phyloP scores from a whole-genome alignment of 768 basidiomycete genomes.

The Naganishia vaughanmartiniae region DNA sequence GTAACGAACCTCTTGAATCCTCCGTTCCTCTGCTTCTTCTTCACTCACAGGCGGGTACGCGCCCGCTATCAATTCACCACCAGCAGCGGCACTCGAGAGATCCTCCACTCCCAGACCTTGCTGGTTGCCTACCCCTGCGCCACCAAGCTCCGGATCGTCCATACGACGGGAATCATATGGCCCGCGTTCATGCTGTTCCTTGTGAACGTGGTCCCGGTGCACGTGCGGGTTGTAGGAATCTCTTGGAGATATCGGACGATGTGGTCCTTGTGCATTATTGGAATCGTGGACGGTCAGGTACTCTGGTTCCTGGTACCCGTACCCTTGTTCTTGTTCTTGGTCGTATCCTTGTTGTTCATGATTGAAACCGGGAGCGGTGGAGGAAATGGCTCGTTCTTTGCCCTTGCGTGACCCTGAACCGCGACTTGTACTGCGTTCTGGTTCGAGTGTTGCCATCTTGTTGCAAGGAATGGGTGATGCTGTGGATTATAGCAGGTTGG shows the following conservation, averaged over 20 bases:
- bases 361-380: no score
- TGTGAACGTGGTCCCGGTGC: background rate
- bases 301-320: slow-evolving; percentile 11
- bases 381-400: slow-evolving; percentile 1
- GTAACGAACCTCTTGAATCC: slow-evolving; percentile 33
- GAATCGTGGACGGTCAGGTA: background rate
- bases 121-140: background rate
- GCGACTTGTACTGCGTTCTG: background rate
- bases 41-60: slow-evolving; percentile 29
- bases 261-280: background rate
- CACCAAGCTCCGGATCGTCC: slow-evolving; percentile 12
- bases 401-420: slow-evolving; percentile 1
- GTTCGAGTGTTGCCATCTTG: background rate
- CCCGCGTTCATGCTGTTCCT: background rate
- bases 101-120: background rate
- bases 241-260: background rate
- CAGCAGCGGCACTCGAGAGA: background rate
- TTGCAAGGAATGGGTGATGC: no score
- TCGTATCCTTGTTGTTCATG: background rate
- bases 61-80: background rate
- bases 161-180: slow-evolving; percentile 2
- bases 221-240: background rate
- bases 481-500: no score
- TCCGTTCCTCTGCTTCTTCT: slow-evolving; percentile 32
- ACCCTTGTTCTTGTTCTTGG: background rate